Conservation (phyloP, 129 eudicot genomes). For the Lonicera japonica region DNA sequence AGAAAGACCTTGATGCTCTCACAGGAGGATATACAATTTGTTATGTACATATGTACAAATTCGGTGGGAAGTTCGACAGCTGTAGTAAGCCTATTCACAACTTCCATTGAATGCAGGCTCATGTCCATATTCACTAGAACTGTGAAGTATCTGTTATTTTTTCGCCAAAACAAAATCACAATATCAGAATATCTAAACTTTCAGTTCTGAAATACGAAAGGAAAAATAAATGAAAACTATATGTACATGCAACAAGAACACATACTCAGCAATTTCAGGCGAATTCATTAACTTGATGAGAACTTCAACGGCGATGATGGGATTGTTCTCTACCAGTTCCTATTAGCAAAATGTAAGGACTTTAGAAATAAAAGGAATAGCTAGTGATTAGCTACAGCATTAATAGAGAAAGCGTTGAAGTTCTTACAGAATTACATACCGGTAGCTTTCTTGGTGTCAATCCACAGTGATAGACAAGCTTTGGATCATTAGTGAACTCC, state of each 20-base stretch:
- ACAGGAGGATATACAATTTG: conserved; percentile 84
- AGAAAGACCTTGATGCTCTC: conserved; percentile 64
- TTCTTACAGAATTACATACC: conserved; percentile 17
- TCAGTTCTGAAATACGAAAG: background rate
- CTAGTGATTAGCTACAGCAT: background rate
- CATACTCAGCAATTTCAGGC: conserved; percentile 72
- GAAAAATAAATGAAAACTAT: too few species aligned
- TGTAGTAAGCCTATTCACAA: conserved; percentile 91
- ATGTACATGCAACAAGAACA: too few species aligned
- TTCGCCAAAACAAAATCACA: conserved; percentile 1
- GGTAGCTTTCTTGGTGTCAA: conserved; percentile 86
- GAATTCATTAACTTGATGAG: conserved; percentile 76
- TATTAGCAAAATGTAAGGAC: conserved; percentile 11
- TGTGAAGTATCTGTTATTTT: conserved; percentile 54
- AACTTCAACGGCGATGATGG: conserved; percentile 89
- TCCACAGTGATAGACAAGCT: conserved; percentile 85
- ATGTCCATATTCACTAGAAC: conserved; percentile 96
- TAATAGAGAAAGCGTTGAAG: background rate
- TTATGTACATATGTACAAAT: conserved; percentile 89
- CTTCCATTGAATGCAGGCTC: conserved; percentile 99
- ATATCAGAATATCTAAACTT: background rate
- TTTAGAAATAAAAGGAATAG: background rate
- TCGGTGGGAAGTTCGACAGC: conserved; percentile 91
- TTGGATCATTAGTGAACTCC: conserved; percentile 78
- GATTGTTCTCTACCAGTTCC: conserved; percentile 96